Percentiles rank a stretch among this genome's conserved stretches.
These are phyloP conservation scores for Candida coleopterorum DNA, from an alignment of 805 yeast species.

Conservation along the genomic window DNA sequence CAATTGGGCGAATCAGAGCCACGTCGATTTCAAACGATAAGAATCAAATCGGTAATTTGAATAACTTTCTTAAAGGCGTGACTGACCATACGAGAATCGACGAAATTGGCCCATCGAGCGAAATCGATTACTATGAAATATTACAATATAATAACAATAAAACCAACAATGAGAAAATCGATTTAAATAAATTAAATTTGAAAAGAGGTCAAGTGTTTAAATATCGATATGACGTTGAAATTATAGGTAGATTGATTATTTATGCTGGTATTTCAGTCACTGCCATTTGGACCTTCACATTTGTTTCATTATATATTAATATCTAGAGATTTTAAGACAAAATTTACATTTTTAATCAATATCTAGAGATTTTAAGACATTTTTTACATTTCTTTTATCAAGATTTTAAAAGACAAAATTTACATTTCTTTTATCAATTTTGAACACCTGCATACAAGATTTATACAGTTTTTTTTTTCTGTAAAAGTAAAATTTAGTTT, in stretches of 20 bases:
- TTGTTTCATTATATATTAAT: conserved; percentile 14
- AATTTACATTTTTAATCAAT: no score
- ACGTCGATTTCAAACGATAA: conserved; percentile 36
- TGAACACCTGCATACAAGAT: no score
- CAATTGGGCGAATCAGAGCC: conserved; percentile 32
- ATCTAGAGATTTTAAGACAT: no score
- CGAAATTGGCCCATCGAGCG: conserved; percentile 33
- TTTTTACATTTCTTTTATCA: no score
- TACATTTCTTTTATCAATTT: no score
- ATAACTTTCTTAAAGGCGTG: conserved; percentile 21
- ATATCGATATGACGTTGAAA: conserved; percentile 68
- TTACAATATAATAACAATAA: conserved; percentile 24
- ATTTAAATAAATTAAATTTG: conserved; percentile 5
- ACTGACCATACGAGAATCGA: conserved; percentile 22
- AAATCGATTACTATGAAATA: conserved; percentile 39
- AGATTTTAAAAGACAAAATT: no score
- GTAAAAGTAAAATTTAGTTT: no score
- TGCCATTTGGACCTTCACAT: conserved; percentile 43
- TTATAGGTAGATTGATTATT: conserved; percentile 68
- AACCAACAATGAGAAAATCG: conserved; percentile 1
- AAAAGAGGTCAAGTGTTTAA: conserved; percentile 47
- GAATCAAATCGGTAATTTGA: conserved; percentile 19
- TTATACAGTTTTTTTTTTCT: no score
- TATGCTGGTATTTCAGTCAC: conserved; percentile 74
- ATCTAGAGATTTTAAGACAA: no score